phyloP scores from a whole-genome alignment of 208 protist genomes.

The Endotrypanum monterogeii region DNA sequence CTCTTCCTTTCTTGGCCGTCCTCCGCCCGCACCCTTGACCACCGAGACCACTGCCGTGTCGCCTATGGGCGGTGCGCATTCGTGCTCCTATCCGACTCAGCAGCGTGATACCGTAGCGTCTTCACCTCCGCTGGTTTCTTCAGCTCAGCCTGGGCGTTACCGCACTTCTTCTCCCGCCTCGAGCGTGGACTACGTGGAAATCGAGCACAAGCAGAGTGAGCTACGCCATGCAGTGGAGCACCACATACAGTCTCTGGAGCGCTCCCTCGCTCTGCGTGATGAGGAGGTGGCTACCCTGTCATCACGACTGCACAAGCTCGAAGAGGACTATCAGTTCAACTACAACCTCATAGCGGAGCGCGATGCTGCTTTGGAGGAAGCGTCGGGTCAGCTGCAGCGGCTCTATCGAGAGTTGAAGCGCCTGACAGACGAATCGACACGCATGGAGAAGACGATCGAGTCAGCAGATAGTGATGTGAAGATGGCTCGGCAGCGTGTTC shows the following conservation, averaged over 20 bases:
- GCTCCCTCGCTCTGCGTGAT: slow-evolving; percentile 56
- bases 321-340: slow-evolving; percentile 93
- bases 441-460: slow-evolving; percentile 43
- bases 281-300: slow-evolving; percentile 62
- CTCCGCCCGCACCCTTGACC: slow-evolving; percentile 17
- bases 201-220: slow-evolving; percentile 86
- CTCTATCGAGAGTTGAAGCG: slow-evolving; percentile 76
- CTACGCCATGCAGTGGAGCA: slow-evolving; percentile 76
- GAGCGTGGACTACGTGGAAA: slow-evolving; percentile 70
- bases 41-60: neutral
- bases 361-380: slow-evolving; percentile 84
- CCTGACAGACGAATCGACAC: slow-evolving; percentile 40
- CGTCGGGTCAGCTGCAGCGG: slow-evolving; percentile 72
- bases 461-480: slow-evolving; percentile 42
- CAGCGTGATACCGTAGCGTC: slow-evolving; percentile 11
- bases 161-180: slow-evolving; percentile 26
- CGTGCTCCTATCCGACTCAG: neutral
- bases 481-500: slow-evolving; percentile 50
- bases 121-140: slow-evolving; percentile 2
- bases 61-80: neutral
- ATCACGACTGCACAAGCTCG: slow-evolving; percentile 64
- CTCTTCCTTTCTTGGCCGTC: slow-evolving; percentile 29
- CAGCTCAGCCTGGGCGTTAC: neutral
- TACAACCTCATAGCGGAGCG: slow-evolving; percentile 87
- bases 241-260: slow-evolving; percentile 72